phyloP scores from a whole-genome alignment of 805 yeast genomes.

The Pichia kluyveri region DNA sequence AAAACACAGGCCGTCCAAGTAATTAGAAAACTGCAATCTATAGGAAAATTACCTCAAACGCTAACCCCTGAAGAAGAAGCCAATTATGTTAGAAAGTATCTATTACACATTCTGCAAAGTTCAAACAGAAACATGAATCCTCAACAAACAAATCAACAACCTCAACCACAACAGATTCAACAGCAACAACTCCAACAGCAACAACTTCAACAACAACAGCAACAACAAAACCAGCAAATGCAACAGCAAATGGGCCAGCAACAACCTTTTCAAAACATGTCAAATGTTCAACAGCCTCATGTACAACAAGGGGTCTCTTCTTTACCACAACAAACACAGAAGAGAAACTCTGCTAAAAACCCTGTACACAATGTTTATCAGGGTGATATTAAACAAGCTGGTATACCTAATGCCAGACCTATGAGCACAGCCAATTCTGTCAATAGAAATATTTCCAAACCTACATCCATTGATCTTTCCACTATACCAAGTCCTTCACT shows the following conservation, averaged over 20 bases:
- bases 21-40: slow-evolving; percentile 26
- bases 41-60: slow-evolving; percentile 24
- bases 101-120: slow-evolving; percentile 22
- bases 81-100: slow-evolving; percentile 25
- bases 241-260: neutral
- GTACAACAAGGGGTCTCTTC: neutral
- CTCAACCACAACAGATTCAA: neutral
- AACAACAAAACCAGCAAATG: slow-evolving; percentile 6
- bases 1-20: slow-evolving; percentile 28
- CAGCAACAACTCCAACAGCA: slow-evolving; percentile 1
- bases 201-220: neutral
- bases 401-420: neutral
- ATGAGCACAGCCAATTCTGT: neutral
- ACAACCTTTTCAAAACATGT: neutral
- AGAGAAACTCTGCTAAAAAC: neutral
- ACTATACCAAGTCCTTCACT: slow-evolving; percentile 3
- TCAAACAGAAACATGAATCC: slow-evolving; percentile 6
- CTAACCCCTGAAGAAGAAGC: slow-evolving; percentile 28
- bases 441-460: neutral
- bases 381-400: neutral
- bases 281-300: neutral
- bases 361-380: neutral
- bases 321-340: neutral
- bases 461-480: neutral
- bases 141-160: slow-evolving; percentile 4